Evolutionary conservation across 108 stramenopile species (phyloP), one percentile per base, ranked within the genome.

Genomic region (Aureococcus anophagefferens): DNA sequence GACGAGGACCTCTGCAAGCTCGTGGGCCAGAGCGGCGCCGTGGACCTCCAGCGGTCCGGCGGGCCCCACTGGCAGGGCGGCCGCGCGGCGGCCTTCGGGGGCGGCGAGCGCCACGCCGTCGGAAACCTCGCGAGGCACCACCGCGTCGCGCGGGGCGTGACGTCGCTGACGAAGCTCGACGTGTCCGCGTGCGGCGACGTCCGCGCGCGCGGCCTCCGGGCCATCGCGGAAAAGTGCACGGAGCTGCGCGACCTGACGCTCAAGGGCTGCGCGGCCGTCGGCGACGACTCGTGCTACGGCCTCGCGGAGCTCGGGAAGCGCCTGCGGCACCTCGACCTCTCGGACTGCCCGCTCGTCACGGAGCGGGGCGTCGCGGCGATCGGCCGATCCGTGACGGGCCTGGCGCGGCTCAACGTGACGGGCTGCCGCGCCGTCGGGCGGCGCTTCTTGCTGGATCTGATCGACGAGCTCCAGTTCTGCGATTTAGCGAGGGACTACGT

Each of bases 401-500:
- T 82, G 25, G 73, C 73, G 29, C 59, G 71, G 74, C 74, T 82
- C 31, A 77, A 82, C 70, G 73, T 82, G 5, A 79, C 79, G 18
- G 77, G 77, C 35, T 82, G 81, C 71, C 71, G 65, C 30, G 28
- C 29, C 29, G 68, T 81, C 72, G 40, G 65, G 17, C 71, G 78
- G 46, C 64, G 70, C 33, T 81, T 81, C 45, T 33, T 72, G 45
- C 35, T 72, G 72, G 28, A 35, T n/a, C 72, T 72, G 30, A 75
- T 81, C 44, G 63, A 72, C 14, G 70, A 79, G 35, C 76, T 81
- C 77, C 62, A 65, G 74, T 62, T 78, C 34, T 80, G 73, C 32
- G 79, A 80, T 35, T 77, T 77, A 45, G 79, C 79, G 14, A 77
- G 74, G 29, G 74, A 68, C 4, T 80, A 66, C 46, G 78, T 78